A percentile compares a stretch with the other conserved stretches of the same genome.
phyloP scores from a whole-genome alignment of 2,329 filamentous ascomycete species.

The Fusarium subtropicale region DNA sequence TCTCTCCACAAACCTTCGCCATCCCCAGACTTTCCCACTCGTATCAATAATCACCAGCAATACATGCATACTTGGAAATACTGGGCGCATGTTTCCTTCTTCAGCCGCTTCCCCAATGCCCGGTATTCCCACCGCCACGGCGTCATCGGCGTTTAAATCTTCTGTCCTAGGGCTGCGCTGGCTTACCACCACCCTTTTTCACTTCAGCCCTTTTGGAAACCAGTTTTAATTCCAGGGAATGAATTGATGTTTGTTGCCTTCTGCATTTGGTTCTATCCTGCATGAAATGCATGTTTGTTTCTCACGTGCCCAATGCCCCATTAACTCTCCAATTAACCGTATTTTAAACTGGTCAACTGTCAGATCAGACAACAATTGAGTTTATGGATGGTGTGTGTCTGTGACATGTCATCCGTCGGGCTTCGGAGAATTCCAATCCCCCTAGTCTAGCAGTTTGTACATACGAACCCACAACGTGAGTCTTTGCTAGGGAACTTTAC shows the following conservation, averaged over 20 bases:
- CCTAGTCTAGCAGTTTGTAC: not conserved
- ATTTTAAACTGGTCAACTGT: not conserved
- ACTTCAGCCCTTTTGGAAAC: not conserved
- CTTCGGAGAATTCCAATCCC: slow-evolving; percentile 15
- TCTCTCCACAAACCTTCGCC: slow-evolving; percentile 14
- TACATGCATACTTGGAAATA: too few species aligned
- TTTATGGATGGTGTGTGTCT: not conserved
- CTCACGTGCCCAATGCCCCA: not conserved
- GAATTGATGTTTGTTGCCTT: not conserved
- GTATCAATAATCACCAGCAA: not conserved
- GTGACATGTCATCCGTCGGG: not conserved
- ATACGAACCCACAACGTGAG: not conserved
- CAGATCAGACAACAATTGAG: not conserved
- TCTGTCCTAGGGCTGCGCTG: not conserved
- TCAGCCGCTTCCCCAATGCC: slow-evolving; percentile 4
- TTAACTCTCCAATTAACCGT: too few species aligned
- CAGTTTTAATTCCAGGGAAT: slow-evolving; percentile 2
- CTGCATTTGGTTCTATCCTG: not conserved
- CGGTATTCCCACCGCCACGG: slow-evolving; percentile 26
- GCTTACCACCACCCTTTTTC: not conserved
- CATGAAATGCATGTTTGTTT: too few species aligned
- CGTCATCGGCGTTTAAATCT: slow-evolving; percentile 11
- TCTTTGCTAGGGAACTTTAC: not conserved
- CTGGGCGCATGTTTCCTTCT: slow-evolving; percentile 6
- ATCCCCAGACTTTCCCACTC: slow-evolving; percentile 10